Evolutionary conservation across 768 basidiomycete genomes (phyloP).

Genomic region (Hysterangium stoloniferum): DNA sequence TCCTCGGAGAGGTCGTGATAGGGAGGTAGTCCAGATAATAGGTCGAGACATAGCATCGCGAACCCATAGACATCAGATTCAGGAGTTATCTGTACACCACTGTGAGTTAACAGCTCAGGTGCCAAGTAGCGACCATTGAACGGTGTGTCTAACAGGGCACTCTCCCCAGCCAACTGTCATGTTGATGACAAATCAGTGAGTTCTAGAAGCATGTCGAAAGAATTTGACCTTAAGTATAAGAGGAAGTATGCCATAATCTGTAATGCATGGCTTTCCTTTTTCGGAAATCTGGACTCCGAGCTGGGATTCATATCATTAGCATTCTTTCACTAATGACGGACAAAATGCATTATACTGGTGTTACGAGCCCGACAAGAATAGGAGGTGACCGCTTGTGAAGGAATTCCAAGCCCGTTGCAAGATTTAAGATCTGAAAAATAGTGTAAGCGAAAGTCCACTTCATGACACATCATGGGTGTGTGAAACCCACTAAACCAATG

Average conservation of each 20-base stretch:
- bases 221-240: neutral
- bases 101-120: neutral
- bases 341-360: neutral
- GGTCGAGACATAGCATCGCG: neutral
- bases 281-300: neutral
- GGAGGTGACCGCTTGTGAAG: neutral
- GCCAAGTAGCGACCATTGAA: neutral
- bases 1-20: neutral
- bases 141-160: neutral
- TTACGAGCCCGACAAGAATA: neutral
- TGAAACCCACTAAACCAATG: neutral
- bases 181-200: too few species aligned
- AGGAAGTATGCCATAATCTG: neutral
- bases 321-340: neutral
- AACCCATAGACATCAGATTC: slow-evolving; percentile 4
- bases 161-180: neutral
- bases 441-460: neutral
- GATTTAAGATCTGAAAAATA: neutral
- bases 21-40: neutral
- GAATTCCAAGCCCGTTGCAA: slow-evolving; percentile 4
- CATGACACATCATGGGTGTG: neutral
- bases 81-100: neutral
- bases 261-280: slow-evolving; percentile 1
- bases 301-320: neutral
- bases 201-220: too few species aligned